Base-by-base conservation (phyloP, 305 asterid genomes). In the Petunia hybrid region DNA sequence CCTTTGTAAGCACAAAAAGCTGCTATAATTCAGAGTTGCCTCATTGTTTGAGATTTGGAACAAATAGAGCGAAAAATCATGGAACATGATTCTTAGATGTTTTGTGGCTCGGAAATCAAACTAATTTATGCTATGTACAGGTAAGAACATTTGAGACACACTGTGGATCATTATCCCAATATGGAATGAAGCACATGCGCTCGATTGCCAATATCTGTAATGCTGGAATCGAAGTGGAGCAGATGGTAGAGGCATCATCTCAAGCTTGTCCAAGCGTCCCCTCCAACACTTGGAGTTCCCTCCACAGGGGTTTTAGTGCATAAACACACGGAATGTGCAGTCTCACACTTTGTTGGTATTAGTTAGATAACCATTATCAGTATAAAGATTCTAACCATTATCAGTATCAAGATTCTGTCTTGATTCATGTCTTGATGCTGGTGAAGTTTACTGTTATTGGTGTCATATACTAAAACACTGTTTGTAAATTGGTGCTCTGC, bases 181-280 rank as follows among this genome's bases (percentile, higher is more conserved):
- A 93, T 62, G 97, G 97, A 42, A 93, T 90, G 95, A 93, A 87
- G 84, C 97, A 92, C 87, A 90, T 88, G 95, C 91, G 97, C 2
- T 86, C 94, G 2, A 82, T 93, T 22, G 97, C 95, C 75, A 93
- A 92, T 83, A 86, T 91, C 45, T 93, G 97, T 87, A 93, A 93
- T n/a, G 91, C 90, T 4, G 97, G 94, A 22, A 87, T 89, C 78
- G 77, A 62, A 61, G 84, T 6, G 59, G 91, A 88, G 81, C 92
- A 88, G 85, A 90, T 93, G 97, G 89, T 87, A 1, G 91, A 88
- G 83, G 97, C 93, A 35, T 89, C 95, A 0, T 84, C 92, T 6
- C 95, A 93, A 81, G 92, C 95, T 69, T 93, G 97, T 77, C 40
- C 87, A 12, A 86, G 61, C 81, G 71, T 93, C 84, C 97, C 97